Percentiles rank a stretch among this genome's conserved stretches.
phyloP scores from a whole-genome alignment of 176 grass and related monocot genomes.

The Avena sativa region DNA sequence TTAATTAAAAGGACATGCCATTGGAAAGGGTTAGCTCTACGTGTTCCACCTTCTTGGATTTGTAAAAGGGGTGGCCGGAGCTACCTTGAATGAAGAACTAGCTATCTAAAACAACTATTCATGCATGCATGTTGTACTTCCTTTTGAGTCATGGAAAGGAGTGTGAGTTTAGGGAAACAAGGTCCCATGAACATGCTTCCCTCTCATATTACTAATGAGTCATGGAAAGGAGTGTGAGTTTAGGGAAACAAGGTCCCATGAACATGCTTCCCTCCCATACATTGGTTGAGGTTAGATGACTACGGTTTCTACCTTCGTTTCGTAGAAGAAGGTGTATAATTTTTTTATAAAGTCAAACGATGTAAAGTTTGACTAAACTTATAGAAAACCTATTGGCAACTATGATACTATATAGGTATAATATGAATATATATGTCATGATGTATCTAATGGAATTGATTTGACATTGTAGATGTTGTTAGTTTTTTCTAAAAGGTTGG shows the following conservation, averaged over 20 bases:
- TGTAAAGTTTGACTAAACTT: no score
- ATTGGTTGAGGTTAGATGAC: no score
- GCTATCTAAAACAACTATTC: slow-evolving; percentile 40
- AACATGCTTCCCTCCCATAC: slow-evolving; percentile 41
- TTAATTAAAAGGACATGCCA: slow-evolving; percentile 37
- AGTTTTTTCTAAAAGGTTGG: no score
- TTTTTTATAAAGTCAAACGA: no score
- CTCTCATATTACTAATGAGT: slow-evolving; percentile 3
- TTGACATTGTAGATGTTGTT: no score
- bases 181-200: slow-evolving; percentile 41
- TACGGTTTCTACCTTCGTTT: no score
- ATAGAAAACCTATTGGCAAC: no score
- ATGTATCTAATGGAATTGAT: no score
- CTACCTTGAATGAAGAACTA: slow-evolving; percentile 35
- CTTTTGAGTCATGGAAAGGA: slow-evolving; percentile 50
- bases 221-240: slow-evolving; percentile 52
- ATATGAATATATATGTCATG: no score
- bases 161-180: slow-evolving; percentile 52
- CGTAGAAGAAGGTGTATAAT: no score
- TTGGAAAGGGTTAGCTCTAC: slow-evolving; percentile 45
- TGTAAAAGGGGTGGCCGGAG: slow-evolving; percentile 31
- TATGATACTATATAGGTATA: no score
- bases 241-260: slow-evolving; percentile 39
- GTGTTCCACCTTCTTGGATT: slow-evolving; percentile 52
- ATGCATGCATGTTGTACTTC: background rate